Evolutionary conservation across 495 filamentous ascomycete genomes (phyloP), one percentile per base, ranked within the genome.

Genomic region (Penicillium salamii): DNA sequence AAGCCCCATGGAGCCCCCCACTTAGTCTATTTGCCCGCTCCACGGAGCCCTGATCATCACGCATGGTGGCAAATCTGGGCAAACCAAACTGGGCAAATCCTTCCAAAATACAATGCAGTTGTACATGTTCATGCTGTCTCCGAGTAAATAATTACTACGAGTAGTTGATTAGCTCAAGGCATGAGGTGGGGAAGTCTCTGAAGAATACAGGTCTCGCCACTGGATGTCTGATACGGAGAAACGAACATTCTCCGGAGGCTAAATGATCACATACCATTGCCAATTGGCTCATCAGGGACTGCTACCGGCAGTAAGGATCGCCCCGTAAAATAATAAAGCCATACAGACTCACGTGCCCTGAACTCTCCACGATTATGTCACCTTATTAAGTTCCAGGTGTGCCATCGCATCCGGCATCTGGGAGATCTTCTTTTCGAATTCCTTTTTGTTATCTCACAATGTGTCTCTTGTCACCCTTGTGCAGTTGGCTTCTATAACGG

Each of bases 331-430:
- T 26, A 26, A 26, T 26, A 4, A 26, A 26, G 8, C 23, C 14
- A 37, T 35, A 28, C 23, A 47, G 18, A 1, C 44, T 37, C 35
- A 48, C 35, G 46, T 48, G 35, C 28, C 46, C 24, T 7, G 23
- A 24, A 18, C 23, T n/a, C 24, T 14, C 33, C n/a, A n/a, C n/a
- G 29, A 32, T 52, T 46, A 40, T 41, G 42, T 48, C 33, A 33
- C 42, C 15, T 14, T 42, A 24, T 38, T 34, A 36, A 26, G 28
- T 50, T 26, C 42, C 39, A 40, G 24, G 31, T 43, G 38, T 23
- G 43, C 35, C 43, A 44, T 44, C 40, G 35, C 49, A 51, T 51
- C 39, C 47, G 20, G n/a, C n/a, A n/a, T n/a, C n/a, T n/a, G n/a
- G n/a, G 39, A 33, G 13, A 15, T 24, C 20, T 15, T 34, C 19